Percentiles rank a stretch among this genome's conserved stretches.
These are phyloP conservation scores for Cyclanthera cordifolia DNA, from an alignment of 306 rosid species.

Conservation along the genomic window DNA sequence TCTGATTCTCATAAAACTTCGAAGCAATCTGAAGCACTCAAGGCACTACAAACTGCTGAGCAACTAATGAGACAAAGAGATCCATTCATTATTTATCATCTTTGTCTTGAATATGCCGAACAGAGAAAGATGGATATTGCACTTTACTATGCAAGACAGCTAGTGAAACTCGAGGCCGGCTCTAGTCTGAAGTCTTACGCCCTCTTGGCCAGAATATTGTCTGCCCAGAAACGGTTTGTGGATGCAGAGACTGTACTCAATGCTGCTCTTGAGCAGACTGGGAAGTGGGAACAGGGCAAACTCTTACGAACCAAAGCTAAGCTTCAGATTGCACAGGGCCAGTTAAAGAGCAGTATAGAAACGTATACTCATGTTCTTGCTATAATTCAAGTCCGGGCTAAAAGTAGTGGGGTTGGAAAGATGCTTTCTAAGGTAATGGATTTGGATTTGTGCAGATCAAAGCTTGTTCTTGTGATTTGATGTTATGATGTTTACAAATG, in stretches of 20 bases:
- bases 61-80: conserved; percentile 43
- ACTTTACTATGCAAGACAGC: conserved; percentile 49
- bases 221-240: conserved; percentile 54
- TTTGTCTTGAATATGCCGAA: conserved; percentile 82
- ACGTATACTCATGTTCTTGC: conserved; percentile 73
- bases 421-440: conserved; percentile 48
- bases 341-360: conserved; percentile 47
- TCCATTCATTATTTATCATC: conserved; percentile 55
- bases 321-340: conserved; percentile 68
- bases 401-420: conserved; percentile 36
- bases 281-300: conserved; percentile 85
- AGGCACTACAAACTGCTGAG: conserved; percentile 43
- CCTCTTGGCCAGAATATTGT: conserved; percentile 67
- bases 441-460: not conserved
- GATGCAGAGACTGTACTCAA: conserved; percentile 74
- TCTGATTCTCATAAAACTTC: conserved; percentile 56
- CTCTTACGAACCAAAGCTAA: conserved; percentile 74
- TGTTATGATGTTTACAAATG: not conserved
- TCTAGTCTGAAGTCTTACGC: conserved; percentile 36
- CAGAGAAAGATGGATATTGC: conserved; percentile 64
- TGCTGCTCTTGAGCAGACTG: conserved; percentile 80
- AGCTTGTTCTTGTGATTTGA: not conserved
- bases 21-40: conserved; percentile 56
- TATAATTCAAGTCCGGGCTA: conserved; percentile 62
- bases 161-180: conserved; percentile 65